Evolutionary conservation across 1,139 yeast species (phyloP).

Genomic region (Zygosaccharomyces sapae): DNA sequence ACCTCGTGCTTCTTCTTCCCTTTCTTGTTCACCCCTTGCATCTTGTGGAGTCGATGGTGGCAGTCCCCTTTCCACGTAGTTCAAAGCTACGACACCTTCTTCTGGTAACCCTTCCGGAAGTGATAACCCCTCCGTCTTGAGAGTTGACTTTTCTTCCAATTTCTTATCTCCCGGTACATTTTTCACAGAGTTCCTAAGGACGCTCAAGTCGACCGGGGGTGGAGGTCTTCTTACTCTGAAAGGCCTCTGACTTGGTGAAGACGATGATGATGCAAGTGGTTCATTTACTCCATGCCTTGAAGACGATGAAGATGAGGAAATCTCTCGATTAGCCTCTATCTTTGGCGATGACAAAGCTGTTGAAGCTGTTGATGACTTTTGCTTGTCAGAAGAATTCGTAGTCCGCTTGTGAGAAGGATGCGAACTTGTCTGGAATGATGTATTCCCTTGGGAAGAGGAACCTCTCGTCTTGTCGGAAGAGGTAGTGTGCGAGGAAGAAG

Average conservation of each 20-base stretch:
- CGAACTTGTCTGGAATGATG: neutral
- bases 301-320: too few species aligned
- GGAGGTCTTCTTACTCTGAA: slow-evolving; percentile 15
- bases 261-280: too few species aligned
- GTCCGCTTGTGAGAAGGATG: neutral
- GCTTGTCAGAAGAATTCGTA: neutral
- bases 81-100: neutral
- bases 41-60: neutral
- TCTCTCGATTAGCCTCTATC: too few species aligned
- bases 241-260: neutral
- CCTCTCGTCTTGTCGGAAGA: neutral
- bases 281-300: too few species aligned
- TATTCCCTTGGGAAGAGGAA: neutral
- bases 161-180: neutral
- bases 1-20: neutral
- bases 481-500: neutral
- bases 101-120: neutral
- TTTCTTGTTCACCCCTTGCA: neutral
- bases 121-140: too few species aligned
- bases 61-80: neutral
- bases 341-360: neutral
- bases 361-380: neutral
- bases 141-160: neutral
- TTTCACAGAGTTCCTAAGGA: slow-evolving; percentile 4
- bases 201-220: slow-evolving; percentile 15